These are phyloP conservation scores for Backusella morwellensis DNA, from an alignment of 192 early-diverging fungal species.

Conservation along the genomic window DNA sequence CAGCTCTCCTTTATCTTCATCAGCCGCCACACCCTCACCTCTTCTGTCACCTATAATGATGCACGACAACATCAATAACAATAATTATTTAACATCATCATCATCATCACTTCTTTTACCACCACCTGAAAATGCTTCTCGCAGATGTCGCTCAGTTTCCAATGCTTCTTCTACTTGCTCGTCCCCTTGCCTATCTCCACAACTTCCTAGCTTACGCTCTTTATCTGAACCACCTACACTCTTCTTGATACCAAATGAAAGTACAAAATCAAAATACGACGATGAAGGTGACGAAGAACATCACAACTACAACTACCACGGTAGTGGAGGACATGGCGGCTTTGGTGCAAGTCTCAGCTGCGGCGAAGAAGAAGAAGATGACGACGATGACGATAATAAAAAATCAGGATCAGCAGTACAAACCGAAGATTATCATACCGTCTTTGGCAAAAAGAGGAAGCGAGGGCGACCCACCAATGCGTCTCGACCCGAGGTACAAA, in stretches of 20 bases:
- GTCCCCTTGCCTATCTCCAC: background rate
- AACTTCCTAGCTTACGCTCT: background rate
- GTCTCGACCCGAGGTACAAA: conserved; percentile 9
- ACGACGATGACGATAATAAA: background rate
- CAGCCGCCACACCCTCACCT: background rate
- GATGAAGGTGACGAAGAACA: background rate
- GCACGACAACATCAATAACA: background rate
- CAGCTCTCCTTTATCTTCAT: background rate
- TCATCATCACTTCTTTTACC: background rate
- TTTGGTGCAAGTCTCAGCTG: background rate
- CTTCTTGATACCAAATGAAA: background rate
- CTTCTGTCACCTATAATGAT: conserved; percentile 3
- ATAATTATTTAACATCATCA: background rate
- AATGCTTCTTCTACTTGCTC: conserved; percentile 5
- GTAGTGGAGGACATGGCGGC: background rate
- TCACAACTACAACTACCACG: background rate
- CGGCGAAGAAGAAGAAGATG: background rate
- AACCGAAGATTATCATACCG: conserved; percentile 4
- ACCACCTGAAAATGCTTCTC: background rate
- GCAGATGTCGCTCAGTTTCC: conserved; percentile 9
- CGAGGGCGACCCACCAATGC: conserved; percentile 24
- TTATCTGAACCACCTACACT: conserved; percentile 13
- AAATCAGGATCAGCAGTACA: background rate
- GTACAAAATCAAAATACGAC: background rate
- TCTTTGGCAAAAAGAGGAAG: conserved; percentile 16